A percentile compares a stretch with the other conserved stretches of the same genome.
Evolutionary conservation across 2,329 filamentous ascomycete species (phyloP).

Genomic region (Cladosporium cucumerinum): DNA sequence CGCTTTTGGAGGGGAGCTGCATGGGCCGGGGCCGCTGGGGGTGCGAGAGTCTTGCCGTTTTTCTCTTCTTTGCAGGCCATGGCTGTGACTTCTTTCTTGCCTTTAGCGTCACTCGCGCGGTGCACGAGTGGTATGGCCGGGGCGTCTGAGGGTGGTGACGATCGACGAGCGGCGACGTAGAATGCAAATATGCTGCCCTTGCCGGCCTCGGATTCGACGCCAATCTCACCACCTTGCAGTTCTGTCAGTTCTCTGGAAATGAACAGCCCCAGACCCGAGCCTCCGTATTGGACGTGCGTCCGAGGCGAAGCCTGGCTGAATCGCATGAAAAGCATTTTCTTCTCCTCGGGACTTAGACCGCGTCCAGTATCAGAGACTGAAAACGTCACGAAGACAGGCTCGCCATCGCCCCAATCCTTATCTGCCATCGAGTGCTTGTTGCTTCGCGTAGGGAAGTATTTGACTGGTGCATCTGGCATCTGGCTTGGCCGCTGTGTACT

Average conservation of each 20-base stretch:
- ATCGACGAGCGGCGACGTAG: slow-evolving; percentile 67
- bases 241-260: slow-evolving; percentile 77
- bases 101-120: slow-evolving; percentile 2
- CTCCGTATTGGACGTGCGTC: slow-evolving; percentile 76
- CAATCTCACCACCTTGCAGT: slow-evolving; percentile 75
- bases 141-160: slow-evolving; percentile 35
- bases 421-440: slow-evolving; percentile 49
- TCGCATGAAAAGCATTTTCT: slow-evolving; percentile 70
- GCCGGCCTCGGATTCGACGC: slow-evolving; percentile 64
- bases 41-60: neutral
- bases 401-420: slow-evolving; percentile 67
- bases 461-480: slow-evolving; percentile 46
- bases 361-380: slow-evolving; percentile 75
- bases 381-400: slow-evolving; percentile 65
- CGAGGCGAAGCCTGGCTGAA: slow-evolving; percentile 75
- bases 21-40: neutral
- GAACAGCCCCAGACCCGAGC: slow-evolving; percentile 74
- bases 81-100: slow-evolving; percentile 1
- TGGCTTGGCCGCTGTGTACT: slow-evolving; percentile 54
- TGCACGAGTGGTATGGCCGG: slow-evolving; percentile 15
- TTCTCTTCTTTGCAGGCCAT: slow-evolving; percentile 1
- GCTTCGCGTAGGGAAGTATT: slow-evolving; percentile 59
- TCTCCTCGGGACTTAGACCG: slow-evolving; percentile 62
- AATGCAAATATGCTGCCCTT: slow-evolving; percentile 73
- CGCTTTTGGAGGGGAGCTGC: slow-evolving; percentile 21